Base-by-base conservation (phyloP, 2,329 filamentous ascomycete genomes). In the Diaporthe vexans region DNA sequence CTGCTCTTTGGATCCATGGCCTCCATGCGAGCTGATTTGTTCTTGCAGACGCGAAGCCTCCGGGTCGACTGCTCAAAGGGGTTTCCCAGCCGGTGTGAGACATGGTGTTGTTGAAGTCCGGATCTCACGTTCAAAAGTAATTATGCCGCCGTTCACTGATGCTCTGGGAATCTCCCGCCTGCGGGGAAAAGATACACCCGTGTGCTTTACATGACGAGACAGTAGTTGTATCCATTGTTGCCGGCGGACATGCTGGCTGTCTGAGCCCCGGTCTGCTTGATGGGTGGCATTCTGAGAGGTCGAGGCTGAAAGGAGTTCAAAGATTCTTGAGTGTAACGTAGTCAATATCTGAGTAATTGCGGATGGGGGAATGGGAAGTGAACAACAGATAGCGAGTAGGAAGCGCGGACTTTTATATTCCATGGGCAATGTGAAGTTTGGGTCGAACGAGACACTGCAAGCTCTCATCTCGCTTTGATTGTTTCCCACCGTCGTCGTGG, bases 121-220 rank as follows among this genome's bases (percentile, higher is more conserved):
- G n/a, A 59, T 33, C 17, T 15, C 7, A 35, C 24, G 33, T 19
- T 61, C 33, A 54, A 26, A 52, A 72, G 46, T 33, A 40, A 13
- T 54, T 54, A 46, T 73, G 61, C 72, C 74, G 40, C 58, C 51
- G 52, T 26, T 65, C 52, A 21, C 24, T 21, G 52, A 24, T 33
- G 57, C 24, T 73, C 19, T 21, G 48, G 54, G 37, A n/a, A 19
- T 43, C 11, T 19, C 67, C 37, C 37, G 48, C 35, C 63, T 63
- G 73, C 48, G 73, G 56, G 29, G 71, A 58, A 71, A 75, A 71
- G 65, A 71, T 40, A 52, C 65, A n/a, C 35, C 56, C 15, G 4
- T 4, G 29, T 33, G 0, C 40, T 81, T 80, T 82, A 82, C 80
- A 82, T 81, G 77, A 82, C 78, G 77, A 81, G 77, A 78, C 81